phyloP scores from a whole-genome alignment of 176 grass and related monocot species.

The Aegilops sharonensis region DNA sequence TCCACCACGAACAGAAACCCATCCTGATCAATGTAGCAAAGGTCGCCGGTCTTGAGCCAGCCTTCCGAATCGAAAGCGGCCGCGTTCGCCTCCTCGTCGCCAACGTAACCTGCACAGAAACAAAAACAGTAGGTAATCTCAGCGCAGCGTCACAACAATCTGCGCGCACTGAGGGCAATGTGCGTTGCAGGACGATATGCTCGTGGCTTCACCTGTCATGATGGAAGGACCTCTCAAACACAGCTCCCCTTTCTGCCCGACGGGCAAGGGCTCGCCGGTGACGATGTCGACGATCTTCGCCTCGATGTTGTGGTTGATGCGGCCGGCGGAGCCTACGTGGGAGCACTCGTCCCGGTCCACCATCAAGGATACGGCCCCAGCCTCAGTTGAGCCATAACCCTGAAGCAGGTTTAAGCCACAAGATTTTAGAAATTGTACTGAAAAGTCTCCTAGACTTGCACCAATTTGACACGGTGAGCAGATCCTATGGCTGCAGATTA shows the following conservation, averaged over 20 bases:
- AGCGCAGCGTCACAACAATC: background rate
- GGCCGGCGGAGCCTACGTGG: constrained; percentile 48
- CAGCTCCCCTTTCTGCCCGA: constrained; percentile 58
- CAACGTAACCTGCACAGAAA: constrained; percentile 52
- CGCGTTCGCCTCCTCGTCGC: constrained; percentile 65
- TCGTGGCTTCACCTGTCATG: constrained; percentile 50
- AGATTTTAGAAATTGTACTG: background rate
- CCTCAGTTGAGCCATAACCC: constrained; percentile 72
- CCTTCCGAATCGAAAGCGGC: constrained; percentile 55
- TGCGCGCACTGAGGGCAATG: background rate
- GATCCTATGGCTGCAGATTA: too few species aligned
- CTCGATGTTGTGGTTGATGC: constrained; percentile 30
- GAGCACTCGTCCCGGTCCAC: constrained; percentile 49
- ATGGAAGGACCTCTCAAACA: constrained; percentile 45
- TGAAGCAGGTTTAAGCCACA: constrained; percentile 6
- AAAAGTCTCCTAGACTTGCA: background rate
- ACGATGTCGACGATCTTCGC: constrained; percentile 49
- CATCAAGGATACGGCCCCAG: constrained; percentile 53
- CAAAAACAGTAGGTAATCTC: background rate
- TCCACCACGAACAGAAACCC: constrained; percentile 67
- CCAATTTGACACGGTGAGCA: background rate
- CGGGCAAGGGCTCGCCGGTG: constrained; percentile 35
- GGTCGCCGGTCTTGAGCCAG: constrained; percentile 78
- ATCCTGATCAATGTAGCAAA: constrained; percentile 71
- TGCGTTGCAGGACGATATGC: background rate